Base-by-base conservation (phyloP, 2,329 filamentous ascomycete species). In the Penicillium corylophilum region DNA sequence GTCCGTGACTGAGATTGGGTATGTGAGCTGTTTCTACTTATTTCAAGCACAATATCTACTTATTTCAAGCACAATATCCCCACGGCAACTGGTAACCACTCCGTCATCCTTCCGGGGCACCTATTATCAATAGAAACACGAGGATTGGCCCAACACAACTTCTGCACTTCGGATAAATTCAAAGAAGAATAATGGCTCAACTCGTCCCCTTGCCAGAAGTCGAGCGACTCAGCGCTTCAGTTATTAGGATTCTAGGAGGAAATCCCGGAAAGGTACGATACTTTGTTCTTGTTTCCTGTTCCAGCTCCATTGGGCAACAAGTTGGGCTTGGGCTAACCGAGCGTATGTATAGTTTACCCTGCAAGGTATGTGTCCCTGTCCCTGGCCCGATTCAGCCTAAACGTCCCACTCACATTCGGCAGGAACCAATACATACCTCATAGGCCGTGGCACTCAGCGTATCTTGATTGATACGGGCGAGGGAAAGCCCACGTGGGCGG, bases 351-450 rank as follows among this genome's bases (percentile, higher is more conserved):
- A 75, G 72, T 86, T 85, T 64, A 81, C 82, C 4, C 74, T 87
- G 10, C 83, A 87, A 72, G 87, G 72, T 73, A 46, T 51, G 35
- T 20, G 35, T 18, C 35, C 16, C n/a, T n/a, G n/a, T n/a, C n/a
- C n/a, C n/a, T n/a, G n/a, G n/a, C n/a, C n/a, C 16, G 35, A 20
- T 38, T 38, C 16, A 2, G 35, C 10, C 18, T 13, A 18, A 5
- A 28, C 2, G 26, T n/a, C 10, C 13, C 16, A 39, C 55, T 48
- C 40, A 48, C 26, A 28, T 8, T 29, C 31, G 5, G 7, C 60
- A 82, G 80, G 91, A 56, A 96, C 94, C 61, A 99, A 99, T 71
- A 99, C 94, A 29, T 99, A 99, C 71, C 81, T 99, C 16, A 67
- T 99, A 53, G 94, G 94, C 52, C 85, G 82, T 6, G 93, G 92